phyloP scores from a whole-genome alignment of 768 basidiomycete species.

The Cystofilobasidium ferigula region DNA sequence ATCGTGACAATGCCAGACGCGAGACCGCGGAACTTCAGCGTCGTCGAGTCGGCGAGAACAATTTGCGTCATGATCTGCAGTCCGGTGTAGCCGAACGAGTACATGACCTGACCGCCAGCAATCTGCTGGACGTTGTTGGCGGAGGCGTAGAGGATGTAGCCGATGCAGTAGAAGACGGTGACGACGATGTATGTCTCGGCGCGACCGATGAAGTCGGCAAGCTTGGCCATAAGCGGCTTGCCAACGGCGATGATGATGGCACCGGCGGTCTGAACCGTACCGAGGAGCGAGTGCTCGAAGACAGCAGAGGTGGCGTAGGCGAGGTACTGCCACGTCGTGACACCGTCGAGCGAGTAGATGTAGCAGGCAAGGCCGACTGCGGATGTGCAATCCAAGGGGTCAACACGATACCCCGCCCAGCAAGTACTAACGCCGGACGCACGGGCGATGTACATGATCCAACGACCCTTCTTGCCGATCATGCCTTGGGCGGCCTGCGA shows the following conservation, averaged over 20 bases:
- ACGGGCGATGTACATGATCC: background rate
- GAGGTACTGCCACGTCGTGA: constrained; percentile 51
- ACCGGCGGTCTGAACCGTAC: constrained; percentile 16
- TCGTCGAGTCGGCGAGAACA: constrained; percentile 40
- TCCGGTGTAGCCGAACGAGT: constrained; percentile 44
- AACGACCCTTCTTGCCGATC: background rate
- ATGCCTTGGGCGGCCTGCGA: background rate
- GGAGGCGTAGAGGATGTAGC: constrained; percentile 34
- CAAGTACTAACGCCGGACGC: background rate
- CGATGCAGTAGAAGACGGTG: constrained; percentile 50
- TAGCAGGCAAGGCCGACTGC: background rate
- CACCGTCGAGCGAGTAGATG: background rate
- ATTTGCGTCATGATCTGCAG: constrained; percentile 31
- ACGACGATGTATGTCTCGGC: constrained; percentile 53
- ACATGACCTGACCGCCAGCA: constrained; percentile 37
- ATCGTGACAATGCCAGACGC: constrained; percentile 8
- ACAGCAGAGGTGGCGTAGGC: constrained; percentile 44
- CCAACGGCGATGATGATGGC: constrained; percentile 42
- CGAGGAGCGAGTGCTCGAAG: constrained; percentile 29
- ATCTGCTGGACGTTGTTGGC: constrained; percentile 33
- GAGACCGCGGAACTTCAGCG: constrained; percentile 39
- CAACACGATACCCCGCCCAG: too few relatives aligned
- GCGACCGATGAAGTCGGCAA: constrained; percentile 60
- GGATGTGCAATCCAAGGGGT: too few relatives aligned
- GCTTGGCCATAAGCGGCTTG: constrained; percentile 63